These are phyloP conservation scores for Vavraia culicis DNA, from an alignment of 371 early-diverging fungal genomes.

Conservation along the genomic window DNA sequence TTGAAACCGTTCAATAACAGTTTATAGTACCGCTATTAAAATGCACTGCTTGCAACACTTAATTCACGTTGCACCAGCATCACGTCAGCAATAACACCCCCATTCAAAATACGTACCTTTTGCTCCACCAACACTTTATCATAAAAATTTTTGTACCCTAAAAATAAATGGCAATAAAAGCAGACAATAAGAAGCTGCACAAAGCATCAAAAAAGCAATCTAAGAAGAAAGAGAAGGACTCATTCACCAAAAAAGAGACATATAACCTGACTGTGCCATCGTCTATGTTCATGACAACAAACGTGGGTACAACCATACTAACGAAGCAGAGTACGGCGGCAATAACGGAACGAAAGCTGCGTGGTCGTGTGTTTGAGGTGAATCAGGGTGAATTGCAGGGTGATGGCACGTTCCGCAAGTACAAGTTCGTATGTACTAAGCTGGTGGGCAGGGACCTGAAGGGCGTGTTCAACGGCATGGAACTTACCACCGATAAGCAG, in stretches of 20 bases:
- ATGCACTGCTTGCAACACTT: too few species aligned
- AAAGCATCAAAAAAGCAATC: conserved; percentile 27
- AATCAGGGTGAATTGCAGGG: conserved; percentile 71
- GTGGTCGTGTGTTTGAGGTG: conserved; percentile 76
- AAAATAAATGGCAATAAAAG: too few species aligned
- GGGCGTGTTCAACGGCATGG: conserved; percentile 98
- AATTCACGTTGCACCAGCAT: too few species aligned
- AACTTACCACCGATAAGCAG: conserved; percentile 95
- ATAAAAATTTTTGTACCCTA: too few species aligned
- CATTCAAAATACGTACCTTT: too few species aligned
- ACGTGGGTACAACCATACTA: conserved; percentile 28
- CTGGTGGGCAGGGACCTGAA: conserved; percentile 88
- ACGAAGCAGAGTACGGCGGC: conserved; percentile 2
- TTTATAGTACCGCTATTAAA: too few species aligned
- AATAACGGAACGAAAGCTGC: too few species aligned
- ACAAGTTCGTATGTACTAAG: conserved; percentile 86
- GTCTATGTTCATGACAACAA: conserved; percentile 12
- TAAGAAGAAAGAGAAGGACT: conserved; percentile 17
- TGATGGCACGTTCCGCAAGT: conserved; percentile 74
- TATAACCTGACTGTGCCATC: conserved; percentile 18
- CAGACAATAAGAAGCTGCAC: too few species aligned
- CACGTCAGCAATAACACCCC: too few species aligned
- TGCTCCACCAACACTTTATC: too few species aligned
- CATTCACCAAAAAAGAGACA: conserved; percentile 34
- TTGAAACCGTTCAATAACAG: too few species aligned